phyloP scores from a whole-genome alignment of 495 filamentous ascomycete species.

The Aspergillus sclerotiicarbonarius region DNA sequence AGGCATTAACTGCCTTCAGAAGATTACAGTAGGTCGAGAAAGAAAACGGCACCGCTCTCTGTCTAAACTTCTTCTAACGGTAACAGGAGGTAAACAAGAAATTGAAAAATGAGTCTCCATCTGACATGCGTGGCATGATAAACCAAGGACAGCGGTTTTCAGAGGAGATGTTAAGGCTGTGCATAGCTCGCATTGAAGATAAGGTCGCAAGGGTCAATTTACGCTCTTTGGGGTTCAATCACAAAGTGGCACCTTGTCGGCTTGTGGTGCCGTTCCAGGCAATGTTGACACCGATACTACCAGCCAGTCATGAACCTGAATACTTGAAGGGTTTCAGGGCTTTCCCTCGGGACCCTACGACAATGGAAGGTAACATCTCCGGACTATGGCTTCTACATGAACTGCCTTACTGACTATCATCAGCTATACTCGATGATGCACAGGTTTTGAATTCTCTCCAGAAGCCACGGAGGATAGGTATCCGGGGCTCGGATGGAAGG shows the following conservation, averaged over 20 bases:
- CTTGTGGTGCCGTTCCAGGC: constrained; percentile 86
- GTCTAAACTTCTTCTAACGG: constrained; percentile 22
- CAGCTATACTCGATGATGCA: constrained; percentile 77
- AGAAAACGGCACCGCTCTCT: too few relatives aligned
- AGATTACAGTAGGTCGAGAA: constrained; percentile 33
- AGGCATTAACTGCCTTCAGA: constrained; percentile 50
- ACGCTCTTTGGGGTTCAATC: constrained; percentile 77
- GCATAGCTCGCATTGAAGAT: constrained; percentile 68
- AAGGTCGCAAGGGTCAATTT: constrained; percentile 71
- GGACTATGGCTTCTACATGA: not conserved
- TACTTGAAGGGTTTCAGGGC: constrained; percentile 72
- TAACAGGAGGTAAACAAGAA: constrained; percentile 45
- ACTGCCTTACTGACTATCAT: constrained; percentile 29
- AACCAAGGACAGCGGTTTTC: constrained; percentile 77
- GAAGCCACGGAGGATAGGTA: constrained; percentile 85
- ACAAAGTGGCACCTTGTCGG: constrained; percentile 74
- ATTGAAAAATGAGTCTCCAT: constrained; percentile 36
- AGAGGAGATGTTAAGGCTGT: constrained; percentile 77
- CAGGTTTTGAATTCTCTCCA: constrained; percentile 88
- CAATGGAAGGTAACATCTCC: constrained; percentile 48
- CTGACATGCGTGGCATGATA: constrained; percentile 69
- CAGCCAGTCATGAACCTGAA: constrained; percentile 66
- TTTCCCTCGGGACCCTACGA: constrained; percentile 67
- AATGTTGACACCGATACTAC: constrained; percentile 78
- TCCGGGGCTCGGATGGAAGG: constrained; percentile 83